Percentiles rank a stretch among this genome's conserved stretches.
These are phyloP conservation scores for Fomitopsis pulvina DNA, from an alignment of 768 basidiomycete species.

Conservation along the genomic window DNA sequence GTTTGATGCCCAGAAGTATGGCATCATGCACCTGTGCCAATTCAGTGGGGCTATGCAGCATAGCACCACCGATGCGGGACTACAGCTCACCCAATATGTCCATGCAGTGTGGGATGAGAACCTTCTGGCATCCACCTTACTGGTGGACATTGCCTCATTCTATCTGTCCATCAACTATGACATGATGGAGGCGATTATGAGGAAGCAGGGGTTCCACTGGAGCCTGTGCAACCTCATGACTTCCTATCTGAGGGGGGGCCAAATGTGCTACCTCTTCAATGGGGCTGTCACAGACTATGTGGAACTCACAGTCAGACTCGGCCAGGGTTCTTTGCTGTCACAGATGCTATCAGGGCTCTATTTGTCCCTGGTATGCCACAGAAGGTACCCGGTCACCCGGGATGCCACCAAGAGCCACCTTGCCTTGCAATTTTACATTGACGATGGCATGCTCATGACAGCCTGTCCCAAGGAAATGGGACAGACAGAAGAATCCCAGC, in stretches of 20 bases:
- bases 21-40: slow-evolving; percentile 14
- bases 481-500: not conserved
- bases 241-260: slow-evolving; percentile 6
- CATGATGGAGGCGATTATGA: slow-evolving; percentile 3
- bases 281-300: not conserved
- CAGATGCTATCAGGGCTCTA: slow-evolving; percentile 11
- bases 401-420: too few relatives aligned
- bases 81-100: slow-evolving; percentile 12
- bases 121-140: slow-evolving; percentile 7
- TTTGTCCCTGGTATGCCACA: slow-evolving; percentile 10
- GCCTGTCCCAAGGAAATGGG: not conserved
- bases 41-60: slow-evolving; percentile 16
- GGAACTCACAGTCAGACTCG: slow-evolving; percentile 4
- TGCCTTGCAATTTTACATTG: slow-evolving; percentile 10
- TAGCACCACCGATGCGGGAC: slow-evolving; percentile 14
- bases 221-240: slow-evolving; percentile 8
- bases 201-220: slow-evolving; percentile 7
- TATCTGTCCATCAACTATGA: slow-evolving; percentile 16
- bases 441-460: slow-evolving; percentile 9
- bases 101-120: slow-evolving; percentile 1
- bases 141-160: slow-evolving; percentile 16
- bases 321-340: slow-evolving; percentile 15
- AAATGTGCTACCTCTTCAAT: slow-evolving; percentile 9
- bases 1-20: slow-evolving; percentile 8
- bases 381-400: not conserved